phyloP scores from a whole-genome alignment of 495 filamentous ascomycete species.

The Penicillium herquei region DNA sequence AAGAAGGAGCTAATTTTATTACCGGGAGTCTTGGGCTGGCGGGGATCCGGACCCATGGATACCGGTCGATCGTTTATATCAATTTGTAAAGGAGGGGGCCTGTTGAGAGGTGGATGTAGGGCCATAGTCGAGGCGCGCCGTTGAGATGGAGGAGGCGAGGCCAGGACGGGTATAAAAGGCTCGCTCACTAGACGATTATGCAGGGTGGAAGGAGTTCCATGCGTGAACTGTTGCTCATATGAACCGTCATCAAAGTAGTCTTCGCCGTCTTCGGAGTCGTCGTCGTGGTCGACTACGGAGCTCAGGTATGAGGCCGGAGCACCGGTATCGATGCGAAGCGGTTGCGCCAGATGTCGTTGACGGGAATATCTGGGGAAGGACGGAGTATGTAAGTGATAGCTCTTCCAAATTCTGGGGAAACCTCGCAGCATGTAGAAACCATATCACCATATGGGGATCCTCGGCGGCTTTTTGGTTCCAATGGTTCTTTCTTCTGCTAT shows the following conservation, averaged over 20 bases:
- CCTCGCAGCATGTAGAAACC: conserved; percentile 23
- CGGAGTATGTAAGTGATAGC: conserved; percentile 30
- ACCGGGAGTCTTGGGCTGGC: conserved; percentile 58
- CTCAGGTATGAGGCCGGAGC: conserved; percentile 22
- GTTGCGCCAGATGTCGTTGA: conserved; percentile 28
- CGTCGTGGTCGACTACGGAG: conserved; percentile 26
- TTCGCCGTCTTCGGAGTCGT: conserved; percentile 30
- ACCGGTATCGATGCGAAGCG: conserved; percentile 40
- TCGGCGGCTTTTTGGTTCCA: background rate
- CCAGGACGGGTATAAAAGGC: conserved; percentile 45
- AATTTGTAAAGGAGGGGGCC: conserved; percentile 39
- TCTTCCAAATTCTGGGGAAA: conserved; percentile 22
- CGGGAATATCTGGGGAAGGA: conserved; percentile 38
- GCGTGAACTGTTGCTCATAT: conserved; percentile 39
- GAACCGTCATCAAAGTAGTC: conserved; percentile 30
- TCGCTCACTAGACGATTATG: conserved; percentile 49
- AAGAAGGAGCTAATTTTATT: conserved; percentile 68
- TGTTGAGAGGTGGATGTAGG: conserved; percentile 34
- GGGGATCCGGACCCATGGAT: conserved; percentile 31
- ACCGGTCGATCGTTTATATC: conserved; percentile 33
- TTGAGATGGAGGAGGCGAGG: conserved; percentile 36
- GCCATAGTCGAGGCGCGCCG: conserved; percentile 46
- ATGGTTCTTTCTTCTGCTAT: background rate
- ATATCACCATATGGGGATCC: conserved; percentile 12
- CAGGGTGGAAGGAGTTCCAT: conserved; percentile 40